Base-by-base conservation (phyloP, 345 rosid genomes). In the Psidium friedrichsthalianum region DNA sequence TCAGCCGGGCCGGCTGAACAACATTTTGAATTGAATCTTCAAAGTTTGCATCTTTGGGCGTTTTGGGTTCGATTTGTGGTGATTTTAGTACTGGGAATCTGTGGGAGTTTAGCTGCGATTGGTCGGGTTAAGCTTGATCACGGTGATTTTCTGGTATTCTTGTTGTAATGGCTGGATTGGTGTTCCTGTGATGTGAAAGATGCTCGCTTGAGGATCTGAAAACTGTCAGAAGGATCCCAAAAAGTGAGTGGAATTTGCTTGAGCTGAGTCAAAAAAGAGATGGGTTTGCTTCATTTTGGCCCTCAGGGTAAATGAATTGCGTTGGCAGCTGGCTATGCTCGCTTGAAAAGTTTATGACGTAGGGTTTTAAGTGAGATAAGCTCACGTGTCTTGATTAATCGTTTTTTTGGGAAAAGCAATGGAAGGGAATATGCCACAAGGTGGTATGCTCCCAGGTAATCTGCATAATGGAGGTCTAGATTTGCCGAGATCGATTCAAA, bases 401-500 rank as follows among this genome's bases (percentile, higher is more conserved):
- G 82, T 54, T 42, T 59, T 59, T 16, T 40, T 32, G 27, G 29
- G 84, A 20, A 82, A 54, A 20, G 61, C 36, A 83, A 96, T 95
- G 99, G 96, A 95, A 83, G 95, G 93, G 81, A 93, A 91, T 91
- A 87, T 92, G 57, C 85, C 95, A 13, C 96, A 91, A 88, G 96
- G 98, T 88, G 94, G 94, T 86, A 91, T 92, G 90, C 82, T 92
- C 89, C 91, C 96, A 5, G 93, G 92, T 85, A 94, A 94, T 61
- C 81, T 83, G 86, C 98, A 42, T 95, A 86, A 86, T 86, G 96
- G 94, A 80, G 96, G 97, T 44, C 91, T 93, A 61, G 98, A 96
- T 86, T 89, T 95, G 87, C 96, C 93, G 86, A 91, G 94, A 84
- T 91, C 98, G 51, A 85, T 89, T 89, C 91, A 95, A 86, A 91